Evolutionary conservation across 768 basidiomycete species (phyloP).

Genomic region (Amanita exitialis): DNA sequence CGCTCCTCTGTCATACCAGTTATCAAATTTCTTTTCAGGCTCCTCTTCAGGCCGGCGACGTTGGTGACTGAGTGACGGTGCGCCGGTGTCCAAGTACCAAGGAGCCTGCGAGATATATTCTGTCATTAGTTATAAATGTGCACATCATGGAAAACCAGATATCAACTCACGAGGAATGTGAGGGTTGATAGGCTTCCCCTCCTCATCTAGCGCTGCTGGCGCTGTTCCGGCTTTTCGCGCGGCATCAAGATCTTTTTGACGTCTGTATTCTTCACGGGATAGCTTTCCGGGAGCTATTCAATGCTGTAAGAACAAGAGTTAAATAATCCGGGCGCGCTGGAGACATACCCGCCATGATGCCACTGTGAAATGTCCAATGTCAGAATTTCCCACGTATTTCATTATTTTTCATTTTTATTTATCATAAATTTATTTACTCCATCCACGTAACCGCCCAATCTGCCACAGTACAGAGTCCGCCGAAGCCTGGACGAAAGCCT

Average conservation of each 20-base stretch:
- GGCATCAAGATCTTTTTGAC: constrained; percentile 95
- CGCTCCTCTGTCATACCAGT: constrained; percentile 86
- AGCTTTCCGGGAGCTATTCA: constrained; percentile 62
- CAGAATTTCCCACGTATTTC: not conserved
- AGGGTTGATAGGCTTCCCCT: constrained; percentile 94
- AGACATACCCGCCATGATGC: constrained; percentile 26
- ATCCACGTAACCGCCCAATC: constrained; percentile 11
- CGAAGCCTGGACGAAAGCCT: constrained; percentile 17
- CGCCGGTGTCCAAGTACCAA: constrained; percentile 96
- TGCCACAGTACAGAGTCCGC: constrained; percentile 24
- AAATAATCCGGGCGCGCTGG: not conserved
- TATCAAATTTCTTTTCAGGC: constrained; percentile 60
- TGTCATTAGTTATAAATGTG: constrained; percentile 17
- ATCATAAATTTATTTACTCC: constrained; percentile 11
- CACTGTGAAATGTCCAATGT: not conserved
- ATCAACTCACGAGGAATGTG: constrained; percentile 85
- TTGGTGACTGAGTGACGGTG: constrained; percentile 91
- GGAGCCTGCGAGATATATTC: constrained; percentile 98
- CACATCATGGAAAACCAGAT: not conserved
- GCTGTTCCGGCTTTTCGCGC: constrained; percentile 98
- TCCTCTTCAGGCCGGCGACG: constrained; percentile 62
- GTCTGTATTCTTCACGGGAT: constrained; percentile 88
- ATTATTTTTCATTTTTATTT: not conserved
- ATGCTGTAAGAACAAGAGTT: constrained; percentile 9
- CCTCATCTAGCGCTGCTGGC: constrained; percentile 89